Evolutionary conservation across 352 stramenopile genomes (phyloP).

Genomic region (Phytophthora ramorum): DNA sequence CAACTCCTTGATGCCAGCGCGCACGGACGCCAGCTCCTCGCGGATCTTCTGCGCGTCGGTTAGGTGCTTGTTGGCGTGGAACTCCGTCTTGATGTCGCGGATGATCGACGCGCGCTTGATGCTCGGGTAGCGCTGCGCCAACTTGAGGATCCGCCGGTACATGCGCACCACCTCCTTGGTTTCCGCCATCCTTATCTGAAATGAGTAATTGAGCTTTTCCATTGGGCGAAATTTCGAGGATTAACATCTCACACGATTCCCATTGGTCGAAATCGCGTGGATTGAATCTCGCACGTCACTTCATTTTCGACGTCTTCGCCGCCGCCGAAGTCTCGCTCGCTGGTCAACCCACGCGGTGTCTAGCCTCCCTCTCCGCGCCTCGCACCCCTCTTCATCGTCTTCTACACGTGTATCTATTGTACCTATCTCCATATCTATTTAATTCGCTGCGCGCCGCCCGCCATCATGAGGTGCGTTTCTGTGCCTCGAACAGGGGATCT

Average conservation of each 20-base stretch:
- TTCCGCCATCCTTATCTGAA: constrained; percentile 41
- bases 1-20: constrained; percentile 78
- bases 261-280: constrained; percentile 36
- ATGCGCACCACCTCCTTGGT: constrained; percentile 72
- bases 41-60: constrained; percentile 66
- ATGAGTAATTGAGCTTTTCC: background rate
- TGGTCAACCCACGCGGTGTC: constrained; percentile 9
- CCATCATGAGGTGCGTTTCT: constrained; percentile 55
- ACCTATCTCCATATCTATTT: constrained; percentile 48
- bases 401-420: constrained; percentile 30
- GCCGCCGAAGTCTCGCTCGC: constrained; percentile 15
- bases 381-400: constrained; percentile 18
- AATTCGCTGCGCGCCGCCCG: constrained; percentile 11
- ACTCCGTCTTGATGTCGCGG: constrained; percentile 85
- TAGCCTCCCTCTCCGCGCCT: constrained; percentile 1
- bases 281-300: constrained; percentile 28
- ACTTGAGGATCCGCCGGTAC: constrained; percentile 86
- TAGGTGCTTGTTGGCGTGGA: constrained; percentile 78
- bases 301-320: constrained; percentile 29
- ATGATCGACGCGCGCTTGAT: constrained; percentile 86
- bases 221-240: background rate
- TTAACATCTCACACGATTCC: background rate
- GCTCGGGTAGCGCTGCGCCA: constrained; percentile 85
- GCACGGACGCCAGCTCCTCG: constrained; percentile 72
- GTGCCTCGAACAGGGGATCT: background rate